Conservation (phyloP, 2,329 filamentous ascomycete species). For the Acarospora socialis region DNA sequence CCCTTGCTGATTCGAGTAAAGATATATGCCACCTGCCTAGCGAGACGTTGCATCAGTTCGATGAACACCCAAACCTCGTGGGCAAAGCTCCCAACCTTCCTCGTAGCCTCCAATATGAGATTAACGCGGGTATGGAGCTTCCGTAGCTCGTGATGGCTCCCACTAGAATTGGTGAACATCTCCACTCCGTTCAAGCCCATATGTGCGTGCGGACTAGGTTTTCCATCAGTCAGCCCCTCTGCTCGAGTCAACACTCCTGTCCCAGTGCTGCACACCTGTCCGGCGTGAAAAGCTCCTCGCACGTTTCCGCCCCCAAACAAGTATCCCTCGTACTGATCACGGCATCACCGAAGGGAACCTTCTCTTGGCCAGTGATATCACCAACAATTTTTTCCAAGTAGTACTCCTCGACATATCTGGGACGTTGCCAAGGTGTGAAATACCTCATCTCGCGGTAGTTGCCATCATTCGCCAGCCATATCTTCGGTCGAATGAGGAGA, state of each 20-base stretch:
- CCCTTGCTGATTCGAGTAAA: constrained; percentile 50
- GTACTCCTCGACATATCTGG: constrained; percentile 26
- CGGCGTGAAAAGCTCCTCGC: constrained; percentile 53
- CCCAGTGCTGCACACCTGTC: constrained; percentile 19
- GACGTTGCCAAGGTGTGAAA: constrained; percentile 50
- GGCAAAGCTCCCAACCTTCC: constrained; percentile 29
- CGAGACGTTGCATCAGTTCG: too few relatives aligned
- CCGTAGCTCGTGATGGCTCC: constrained; percentile 51
- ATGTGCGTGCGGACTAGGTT: constrained; percentile 38
- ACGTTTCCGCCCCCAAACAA: constrained; percentile 49
- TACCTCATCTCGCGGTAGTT: constrained; percentile 48
- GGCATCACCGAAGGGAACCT: constrained; percentile 54
- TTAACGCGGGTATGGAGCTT: constrained; percentile 52
- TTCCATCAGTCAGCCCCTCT: constrained; percentile 15
- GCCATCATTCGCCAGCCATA: constrained; percentile 57
- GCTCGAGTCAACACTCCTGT: constrained; percentile 12
- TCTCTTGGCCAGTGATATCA: constrained; percentile 39
- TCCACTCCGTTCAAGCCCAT: constrained; percentile 58
- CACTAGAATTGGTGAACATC: constrained; percentile 56
- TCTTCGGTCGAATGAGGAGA: constrained; percentile 56
- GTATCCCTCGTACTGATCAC: constrained; percentile 50
- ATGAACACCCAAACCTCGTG: too few relatives aligned
- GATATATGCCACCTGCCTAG: constrained; percentile 32
- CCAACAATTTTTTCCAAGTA: constrained; percentile 46
- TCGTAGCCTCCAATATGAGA: constrained; percentile 52